Evolutionary conservation across 805 yeast genomes (phyloP), one percentile per base, ranked within the genome.

Genomic region (Lachancea sp.): DNA sequence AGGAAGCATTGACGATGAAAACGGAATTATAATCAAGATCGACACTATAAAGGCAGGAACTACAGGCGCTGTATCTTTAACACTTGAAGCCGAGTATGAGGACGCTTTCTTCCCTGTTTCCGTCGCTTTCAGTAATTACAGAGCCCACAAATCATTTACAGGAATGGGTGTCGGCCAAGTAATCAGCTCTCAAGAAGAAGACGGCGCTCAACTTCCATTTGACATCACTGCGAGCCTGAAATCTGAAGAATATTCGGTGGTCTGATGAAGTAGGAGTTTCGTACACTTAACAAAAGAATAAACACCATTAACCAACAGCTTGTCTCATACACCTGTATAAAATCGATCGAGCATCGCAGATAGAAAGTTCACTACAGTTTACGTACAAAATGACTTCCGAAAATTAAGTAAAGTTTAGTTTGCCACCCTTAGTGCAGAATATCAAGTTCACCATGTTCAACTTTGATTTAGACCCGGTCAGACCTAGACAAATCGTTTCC

Each of bases 61-160:
- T 3, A 71, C 75, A 20, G 96, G 90, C 37, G 80, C 86, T 36
- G 81, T 93, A 63, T 95, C 86, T 62, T 81, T 93, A 60, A 64
- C 82, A 8, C 78, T 87, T 48, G 83, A 82, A 52, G 84, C 82
- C 16, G 81, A 74, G 33, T 79, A 77, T 51, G 97, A 91, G 65
- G 95, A 89, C 50, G 74, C 79, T 11, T 71, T 91, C 57, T 91
- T 89, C 85, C 99, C 99, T 49, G 79, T 91, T 72, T 80, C 80
- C 56, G 76, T 89, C 33, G 66, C 72, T 41, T 86, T 89, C 68
- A 71, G 71, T 34, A 60, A 72, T 36, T 68, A 72, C 32, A 68
- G 68, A 50, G 73, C 74, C 18, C 68, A 66, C 15, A 68, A 73
- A 27, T 78, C 82, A 18, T 73, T 85, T 50, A 87, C 91, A 44